phyloP scores from a whole-genome alignment of 495 filamentous ascomycete species.

The Annulohypoxylon bovei region DNA sequence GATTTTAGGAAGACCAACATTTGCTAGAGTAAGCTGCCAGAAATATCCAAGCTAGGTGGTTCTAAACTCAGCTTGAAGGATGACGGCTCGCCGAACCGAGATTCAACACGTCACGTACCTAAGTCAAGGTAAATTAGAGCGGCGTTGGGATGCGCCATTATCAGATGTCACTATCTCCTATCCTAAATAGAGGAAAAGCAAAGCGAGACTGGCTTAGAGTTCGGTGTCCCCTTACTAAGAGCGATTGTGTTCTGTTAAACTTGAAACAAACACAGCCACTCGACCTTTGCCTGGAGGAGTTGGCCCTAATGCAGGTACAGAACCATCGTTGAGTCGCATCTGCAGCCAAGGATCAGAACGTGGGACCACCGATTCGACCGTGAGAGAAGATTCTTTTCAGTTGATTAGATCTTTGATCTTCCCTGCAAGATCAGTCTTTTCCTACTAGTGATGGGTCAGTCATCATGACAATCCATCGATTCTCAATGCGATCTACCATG shows the following conservation, averaged over 20 bases:
- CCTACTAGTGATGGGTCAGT: slow-evolving; percentile 9
- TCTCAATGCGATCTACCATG: slow-evolving; percentile 21
- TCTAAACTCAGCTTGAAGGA: slow-evolving; percentile 1
- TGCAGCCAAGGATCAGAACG: slow-evolving; percentile 26
- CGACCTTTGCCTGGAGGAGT: slow-evolving; percentile 16
- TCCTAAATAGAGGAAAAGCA: slow-evolving; percentile 29
- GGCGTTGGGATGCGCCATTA: not conserved
- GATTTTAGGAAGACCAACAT: not conserved
- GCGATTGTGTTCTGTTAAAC: slow-evolving; percentile 35
- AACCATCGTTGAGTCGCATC: slow-evolving; percentile 28
- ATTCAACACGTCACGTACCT: not conserved
- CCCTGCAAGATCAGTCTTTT: slow-evolving; percentile 35
- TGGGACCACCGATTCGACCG: slow-evolving; percentile 31
- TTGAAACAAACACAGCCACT: slow-evolving; percentile 48
- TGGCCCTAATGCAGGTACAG: slow-evolving; percentile 46
- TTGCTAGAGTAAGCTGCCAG: slow-evolving; percentile 12
- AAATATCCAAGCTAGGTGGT: slow-evolving; percentile 13
- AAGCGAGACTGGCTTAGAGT: slow-evolving; percentile 27
- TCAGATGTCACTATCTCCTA: slow-evolving; percentile 17
- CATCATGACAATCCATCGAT: slow-evolving; percentile 7
- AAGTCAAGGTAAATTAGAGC: slow-evolving; percentile 5
- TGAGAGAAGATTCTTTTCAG: slow-evolving; percentile 10
- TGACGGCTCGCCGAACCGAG: slow-evolving; percentile 6
- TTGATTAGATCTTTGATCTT: slow-evolving; percentile 22
- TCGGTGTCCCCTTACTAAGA: slow-evolving; percentile 18